Conservation (phyloP, 2,329 filamentous ascomycete genomes). For the Talaromyces pinophilus region DNA sequence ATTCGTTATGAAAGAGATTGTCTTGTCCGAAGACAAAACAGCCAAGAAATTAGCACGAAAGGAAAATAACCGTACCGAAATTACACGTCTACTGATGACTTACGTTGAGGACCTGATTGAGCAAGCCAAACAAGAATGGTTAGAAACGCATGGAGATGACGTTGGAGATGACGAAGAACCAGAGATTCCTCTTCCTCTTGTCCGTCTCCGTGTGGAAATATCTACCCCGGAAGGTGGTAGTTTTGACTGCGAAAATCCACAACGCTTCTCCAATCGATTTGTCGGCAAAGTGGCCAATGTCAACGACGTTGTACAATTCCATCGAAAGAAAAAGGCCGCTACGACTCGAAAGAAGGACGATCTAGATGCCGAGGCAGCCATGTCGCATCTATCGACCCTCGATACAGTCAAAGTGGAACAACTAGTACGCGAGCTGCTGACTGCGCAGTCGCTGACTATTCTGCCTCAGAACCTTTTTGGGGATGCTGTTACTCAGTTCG, state of each 20-base stretch:
- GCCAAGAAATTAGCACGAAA: slow-evolving; percentile 78
- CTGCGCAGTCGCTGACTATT: slow-evolving; percentile 85
- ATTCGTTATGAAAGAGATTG: slow-evolving; percentile 82
- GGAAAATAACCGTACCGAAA: slow-evolving; percentile 77
- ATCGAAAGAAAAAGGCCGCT: slow-evolving; percentile 75
- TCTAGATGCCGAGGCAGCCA: slow-evolving; percentile 60
- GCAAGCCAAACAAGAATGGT: slow-evolving; percentile 79
- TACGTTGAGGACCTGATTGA: slow-evolving; percentile 86
- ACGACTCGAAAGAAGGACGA: slow-evolving; percentile 52
- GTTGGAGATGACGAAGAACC: slow-evolving; percentile 56
- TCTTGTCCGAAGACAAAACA: slow-evolving; percentile 71
- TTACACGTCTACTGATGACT: slow-evolving; percentile 73
- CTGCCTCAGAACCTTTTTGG: slow-evolving; percentile 90
- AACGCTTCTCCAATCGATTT: slow-evolving; percentile 93
- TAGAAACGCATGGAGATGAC: slow-evolving; percentile 68
- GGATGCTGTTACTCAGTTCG: slow-evolving; percentile 88
- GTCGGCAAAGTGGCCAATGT: slow-evolving; percentile 87
- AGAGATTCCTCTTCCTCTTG: slow-evolving; percentile 74
- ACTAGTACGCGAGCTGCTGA: slow-evolving; percentile 83
- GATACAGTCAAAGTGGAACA: slow-evolving; percentile 85
- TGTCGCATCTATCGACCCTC: slow-evolving; percentile 60
- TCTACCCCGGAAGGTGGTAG: slow-evolving; percentile 79
- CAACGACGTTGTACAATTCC: slow-evolving; percentile 90
- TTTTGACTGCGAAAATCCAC: slow-evolving; percentile 92
- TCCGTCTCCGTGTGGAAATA: slow-evolving; percentile 89